Conservation (phyloP, 2,329 filamentous ascomycete species). For the Fusarium buharicum region DNA sequence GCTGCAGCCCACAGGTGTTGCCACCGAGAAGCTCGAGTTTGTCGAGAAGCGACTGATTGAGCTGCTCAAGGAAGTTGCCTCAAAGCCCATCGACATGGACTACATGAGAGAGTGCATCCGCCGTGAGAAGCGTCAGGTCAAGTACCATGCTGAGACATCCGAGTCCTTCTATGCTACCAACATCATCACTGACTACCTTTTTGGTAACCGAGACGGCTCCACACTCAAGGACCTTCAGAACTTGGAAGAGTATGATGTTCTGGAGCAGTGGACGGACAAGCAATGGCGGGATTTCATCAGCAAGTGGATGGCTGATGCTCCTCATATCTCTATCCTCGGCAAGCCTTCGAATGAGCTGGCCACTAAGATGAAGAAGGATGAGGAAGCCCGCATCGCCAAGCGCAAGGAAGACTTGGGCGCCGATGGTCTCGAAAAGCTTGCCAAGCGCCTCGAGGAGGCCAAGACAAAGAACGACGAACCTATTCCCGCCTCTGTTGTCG, state of each 20-base stretch:
- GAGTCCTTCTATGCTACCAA: slow-evolving; percentile 84
- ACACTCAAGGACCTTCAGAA: slow-evolving; percentile 70
- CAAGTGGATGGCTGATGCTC: slow-evolving; percentile 85
- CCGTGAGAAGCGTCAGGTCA: slow-evolving; percentile 82
- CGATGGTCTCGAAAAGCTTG: slow-evolving; percentile 81
- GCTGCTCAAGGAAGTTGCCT: slow-evolving; percentile 81
- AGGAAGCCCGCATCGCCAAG: slow-evolving; percentile 79
- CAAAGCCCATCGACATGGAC: slow-evolving; percentile 84
- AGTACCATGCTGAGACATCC: slow-evolving; percentile 83
- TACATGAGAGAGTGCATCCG: slow-evolving; percentile 91
- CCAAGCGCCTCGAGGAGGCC: slow-evolving; percentile 80
- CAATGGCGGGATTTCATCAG: slow-evolving; percentile 86
- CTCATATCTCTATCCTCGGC: slow-evolving; percentile 88
- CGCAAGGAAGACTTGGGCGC: slow-evolving; percentile 82
- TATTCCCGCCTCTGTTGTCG: slow-evolving; percentile 84
- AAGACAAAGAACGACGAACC: slow-evolving; percentile 89
- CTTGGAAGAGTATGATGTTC: slow-evolving; percentile 69
- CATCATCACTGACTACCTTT: slow-evolving; percentile 92
- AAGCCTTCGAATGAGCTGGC: slow-evolving; percentile 84
- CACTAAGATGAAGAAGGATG: slow-evolving; percentile 81
- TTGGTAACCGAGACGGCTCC: slow-evolving; percentile 85
- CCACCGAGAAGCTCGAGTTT: slow-evolving; percentile 82
- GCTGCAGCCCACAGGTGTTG: slow-evolving; percentile 87
- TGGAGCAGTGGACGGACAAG: slow-evolving; percentile 83
- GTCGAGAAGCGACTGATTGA: slow-evolving; percentile 89